Percentiles rank a stretch among this genome's conserved stretches.
phyloP scores from a whole-genome alignment of 2,329 filamentous ascomycete species.

The Alternaria solani region DNA sequence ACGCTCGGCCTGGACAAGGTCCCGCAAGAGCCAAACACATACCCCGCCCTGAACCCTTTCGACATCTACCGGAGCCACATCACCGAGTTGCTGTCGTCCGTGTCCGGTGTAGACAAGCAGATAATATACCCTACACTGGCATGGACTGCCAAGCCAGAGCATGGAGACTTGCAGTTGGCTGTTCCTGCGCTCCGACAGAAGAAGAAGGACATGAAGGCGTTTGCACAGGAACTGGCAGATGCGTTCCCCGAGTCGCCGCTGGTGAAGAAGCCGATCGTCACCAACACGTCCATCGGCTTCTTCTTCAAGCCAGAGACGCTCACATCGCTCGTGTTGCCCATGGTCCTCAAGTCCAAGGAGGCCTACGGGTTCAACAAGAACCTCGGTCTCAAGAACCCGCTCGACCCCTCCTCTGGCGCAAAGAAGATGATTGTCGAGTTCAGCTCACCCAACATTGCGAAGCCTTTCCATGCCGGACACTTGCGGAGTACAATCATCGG shows the following conservation, averaged over 20 bases:
- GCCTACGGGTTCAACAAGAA: constrained; percentile 71
- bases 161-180: constrained; percentile 81
- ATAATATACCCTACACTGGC: constrained; percentile 79
- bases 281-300: constrained; percentile 77
- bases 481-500: constrained; percentile 80
- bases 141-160: constrained; percentile 81
- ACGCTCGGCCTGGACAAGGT: constrained; percentile 50
- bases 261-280: constrained; percentile 72
- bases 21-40: constrained; percentile 52
- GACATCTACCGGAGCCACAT: constrained; percentile 84
- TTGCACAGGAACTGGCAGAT: constrained; percentile 63
- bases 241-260: constrained; percentile 78
- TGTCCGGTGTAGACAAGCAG: constrained; percentile 73
- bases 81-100: constrained; percentile 70
- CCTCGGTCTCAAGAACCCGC: constrained; percentile 67
- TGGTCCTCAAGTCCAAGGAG: constrained; percentile 68
- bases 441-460: constrained; percentile 85
- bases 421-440: constrained; percentile 82
- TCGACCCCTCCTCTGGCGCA: constrained; percentile 66
- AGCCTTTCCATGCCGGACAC: constrained; percentile 80
- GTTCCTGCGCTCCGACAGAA: constrained; percentile 82
- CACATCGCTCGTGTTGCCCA: constrained; percentile 70
- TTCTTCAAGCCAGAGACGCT: constrained; percentile 78
- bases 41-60: constrained; percentile 76
- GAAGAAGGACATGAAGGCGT: constrained; percentile 66